Conservation (phyloP, 2,329 filamentous ascomycete genomes). For the Sphaerulina vaccinii region DNA sequence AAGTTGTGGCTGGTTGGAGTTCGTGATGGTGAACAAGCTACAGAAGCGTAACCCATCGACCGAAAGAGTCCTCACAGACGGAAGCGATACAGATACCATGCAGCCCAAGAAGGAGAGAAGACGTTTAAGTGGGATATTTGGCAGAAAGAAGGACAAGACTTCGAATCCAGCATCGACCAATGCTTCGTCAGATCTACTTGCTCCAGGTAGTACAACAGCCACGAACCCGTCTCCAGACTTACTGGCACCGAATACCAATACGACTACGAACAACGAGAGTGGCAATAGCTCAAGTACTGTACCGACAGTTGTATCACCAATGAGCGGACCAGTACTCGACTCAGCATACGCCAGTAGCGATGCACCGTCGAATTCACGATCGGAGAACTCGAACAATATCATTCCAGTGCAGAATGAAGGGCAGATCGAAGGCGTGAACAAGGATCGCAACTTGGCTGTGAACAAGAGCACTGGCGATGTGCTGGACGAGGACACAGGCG, state of each 20-base stretch:
- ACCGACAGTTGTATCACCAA: conserved; percentile 2
- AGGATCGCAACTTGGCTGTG: conserved; percentile 29
- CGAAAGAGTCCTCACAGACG: conserved; percentile 8
- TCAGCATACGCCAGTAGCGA: conserved; percentile 31
- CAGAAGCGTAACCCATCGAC: conserved; percentile 11
- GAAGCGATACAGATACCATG: conserved; percentile 16
- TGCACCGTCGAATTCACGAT: conserved; percentile 9
- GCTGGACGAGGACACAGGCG: conserved; percentile 33
- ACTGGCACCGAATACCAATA: conserved; percentile 10
- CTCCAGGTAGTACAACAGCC: conserved; percentile 3
- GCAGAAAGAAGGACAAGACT: conserved; percentile 24
- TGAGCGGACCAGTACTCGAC: conserved; percentile 17
- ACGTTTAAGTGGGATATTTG: conserved; percentile 25
- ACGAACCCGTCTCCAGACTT: conserved; percentile 10
- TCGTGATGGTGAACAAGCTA: conserved; percentile 12
- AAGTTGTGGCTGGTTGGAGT: no score
- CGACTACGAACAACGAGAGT: neutral
- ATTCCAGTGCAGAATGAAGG: conserved; percentile 32
- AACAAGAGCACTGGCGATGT: conserved; percentile 34
- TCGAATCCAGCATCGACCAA: conserved; percentile 5
- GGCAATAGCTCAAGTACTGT: conserved; percentile 4
- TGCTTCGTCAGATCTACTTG: conserved; percentile 8
- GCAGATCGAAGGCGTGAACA: conserved; percentile 29
- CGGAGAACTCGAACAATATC: conserved; percentile 15
- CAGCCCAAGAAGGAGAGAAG: conserved; percentile 18